Evolutionary conservation across 495 filamentous ascomycete genomes (phyloP).

Genomic region (Aspergillus wentii): DNA sequence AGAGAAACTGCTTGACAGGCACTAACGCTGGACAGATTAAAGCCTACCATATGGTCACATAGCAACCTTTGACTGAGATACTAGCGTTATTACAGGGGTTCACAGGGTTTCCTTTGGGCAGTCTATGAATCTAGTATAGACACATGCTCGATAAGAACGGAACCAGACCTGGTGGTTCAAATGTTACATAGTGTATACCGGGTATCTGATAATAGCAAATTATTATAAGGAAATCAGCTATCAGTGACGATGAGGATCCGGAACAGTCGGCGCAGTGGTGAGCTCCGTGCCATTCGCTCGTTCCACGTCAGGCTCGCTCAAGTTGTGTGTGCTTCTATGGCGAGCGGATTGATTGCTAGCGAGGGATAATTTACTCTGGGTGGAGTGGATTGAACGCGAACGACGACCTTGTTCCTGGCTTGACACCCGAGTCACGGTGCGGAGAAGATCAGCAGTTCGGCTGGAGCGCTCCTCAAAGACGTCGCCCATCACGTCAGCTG

Average conservation of each 20-base stretch:
- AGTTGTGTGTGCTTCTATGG: neutral
- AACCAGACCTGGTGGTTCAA: too few relatives aligned
- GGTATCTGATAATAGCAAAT: too few relatives aligned
- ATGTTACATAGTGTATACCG: too few relatives aligned
- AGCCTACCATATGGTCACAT: too few relatives aligned
- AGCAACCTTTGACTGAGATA: too few relatives aligned
- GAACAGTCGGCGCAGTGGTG: neutral
- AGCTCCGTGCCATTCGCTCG: neutral
- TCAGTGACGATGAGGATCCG: neutral
- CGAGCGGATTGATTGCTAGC: neutral
- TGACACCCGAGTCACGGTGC: slow-evolving; percentile 11
- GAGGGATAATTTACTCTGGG: neutral
- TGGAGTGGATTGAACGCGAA: neutral
- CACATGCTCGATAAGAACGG: too few relatives aligned
- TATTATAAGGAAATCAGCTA: too few relatives aligned
- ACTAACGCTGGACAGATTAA: too few relatives aligned
- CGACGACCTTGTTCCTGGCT: neutral
- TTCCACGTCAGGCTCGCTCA: neutral
- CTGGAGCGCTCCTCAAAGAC: slow-evolving; percentile 44
- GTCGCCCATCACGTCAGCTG: slow-evolving; percentile 52
- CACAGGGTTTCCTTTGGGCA: too few relatives aligned
- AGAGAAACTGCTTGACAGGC: too few relatives aligned
- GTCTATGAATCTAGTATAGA: too few relatives aligned
- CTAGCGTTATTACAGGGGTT: too few relatives aligned
- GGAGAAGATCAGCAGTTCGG: slow-evolving; percentile 15